Evolutionary conservation across 495 filamentous ascomycete genomes (phyloP).

Genomic region (Apiosordaria backusii): DNA sequence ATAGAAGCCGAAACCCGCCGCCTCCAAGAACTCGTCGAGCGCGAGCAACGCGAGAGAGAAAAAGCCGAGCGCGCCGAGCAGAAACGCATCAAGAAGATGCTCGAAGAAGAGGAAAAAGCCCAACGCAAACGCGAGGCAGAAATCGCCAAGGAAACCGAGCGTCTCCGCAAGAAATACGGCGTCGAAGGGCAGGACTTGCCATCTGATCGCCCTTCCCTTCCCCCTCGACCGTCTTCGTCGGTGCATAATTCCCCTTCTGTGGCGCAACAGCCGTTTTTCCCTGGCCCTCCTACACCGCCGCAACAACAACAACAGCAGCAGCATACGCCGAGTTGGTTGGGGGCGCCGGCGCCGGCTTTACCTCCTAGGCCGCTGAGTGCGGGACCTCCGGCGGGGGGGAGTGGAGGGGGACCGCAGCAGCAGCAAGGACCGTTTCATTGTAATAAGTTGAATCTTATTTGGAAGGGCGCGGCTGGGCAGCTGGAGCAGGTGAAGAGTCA

Average conservation of each 20-base stretch:
- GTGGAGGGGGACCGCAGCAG: background rate
- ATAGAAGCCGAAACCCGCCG: constrained; percentile 63
- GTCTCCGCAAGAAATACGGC: constrained; percentile 71
- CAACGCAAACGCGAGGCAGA: constrained; percentile 63
- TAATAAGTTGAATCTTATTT: constrained; percentile 26
- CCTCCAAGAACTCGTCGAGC: constrained; percentile 52
- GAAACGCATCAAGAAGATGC: constrained; percentile 67
- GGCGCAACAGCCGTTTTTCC: background rate
- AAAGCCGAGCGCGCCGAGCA: constrained; percentile 58
- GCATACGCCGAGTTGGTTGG: constrained; percentile 9
- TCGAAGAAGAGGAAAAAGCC: constrained; percentile 73
- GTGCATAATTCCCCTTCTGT: background rate
- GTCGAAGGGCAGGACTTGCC: constrained; percentile 44
- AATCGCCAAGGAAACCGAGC: constrained; percentile 79
- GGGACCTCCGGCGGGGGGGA: too few species aligned
- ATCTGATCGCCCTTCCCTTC: constrained; percentile 20
- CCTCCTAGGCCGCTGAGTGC: constrained; percentile 43
- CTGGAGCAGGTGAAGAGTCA: constrained; percentile 15
- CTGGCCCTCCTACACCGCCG: constrained; percentile 11
- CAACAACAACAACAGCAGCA: constrained; percentile 7
- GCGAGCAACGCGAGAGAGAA: constrained; percentile 52
- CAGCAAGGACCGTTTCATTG: constrained; percentile 26
- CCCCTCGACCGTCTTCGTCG: constrained; percentile 19
- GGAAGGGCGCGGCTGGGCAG: constrained; percentile 24
- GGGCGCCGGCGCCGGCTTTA: constrained; percentile 24